Base-by-base conservation (phyloP, 208 protist genomes). In the Trypanosoma melophagium region DNA sequence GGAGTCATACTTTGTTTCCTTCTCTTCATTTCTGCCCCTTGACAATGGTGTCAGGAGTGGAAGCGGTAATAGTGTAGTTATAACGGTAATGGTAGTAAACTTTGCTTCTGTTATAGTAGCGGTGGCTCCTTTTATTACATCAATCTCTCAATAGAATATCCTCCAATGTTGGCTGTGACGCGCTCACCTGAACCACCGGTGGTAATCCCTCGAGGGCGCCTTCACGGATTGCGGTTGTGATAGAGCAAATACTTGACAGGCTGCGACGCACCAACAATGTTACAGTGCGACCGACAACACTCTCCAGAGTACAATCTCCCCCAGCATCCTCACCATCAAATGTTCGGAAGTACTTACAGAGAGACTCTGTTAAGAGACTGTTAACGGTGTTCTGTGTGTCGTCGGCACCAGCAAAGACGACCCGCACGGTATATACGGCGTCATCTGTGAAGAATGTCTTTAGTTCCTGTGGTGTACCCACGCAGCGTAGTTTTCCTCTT, bases 151-250 rank as follows among this genome's bases (percentile, higher is more conserved):
- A 59, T 7, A 93, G 74, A 25, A 90, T 82, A 56, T 93, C 82
- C 68, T 93, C 87, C 64, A 93, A 72, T 21, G 78, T 84, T 25
- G 81, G 77, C 70, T 89, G 80, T 57, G 76, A 81, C 24, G 87
- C 80, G 77, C 82, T 81, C 40, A 87, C 77, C 55, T 87, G 87
- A 63, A 67, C 66, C 12, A 83, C 71, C 3, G 77, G 63, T 19
- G 87, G 83, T 17, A 90, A 51, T 45, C 70, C 83, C 14, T 55
- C 41, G 19, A 75, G 54, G 17, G n/a, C 51, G 24, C 83, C 87
- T 13, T 78, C 67, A 54, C 83, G 78, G 56, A 93, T 50, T 14
- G 77, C 72, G 8, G 76, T 67, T 19, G 83, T 62, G 14, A 71
- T 69, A 24, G 31, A 38, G 60, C 77, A 84, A 62, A 92, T 77